phyloP scores from a whole-genome alignment of 1,139 yeast species.

The Trichomonascaceae sp. region DNA sequence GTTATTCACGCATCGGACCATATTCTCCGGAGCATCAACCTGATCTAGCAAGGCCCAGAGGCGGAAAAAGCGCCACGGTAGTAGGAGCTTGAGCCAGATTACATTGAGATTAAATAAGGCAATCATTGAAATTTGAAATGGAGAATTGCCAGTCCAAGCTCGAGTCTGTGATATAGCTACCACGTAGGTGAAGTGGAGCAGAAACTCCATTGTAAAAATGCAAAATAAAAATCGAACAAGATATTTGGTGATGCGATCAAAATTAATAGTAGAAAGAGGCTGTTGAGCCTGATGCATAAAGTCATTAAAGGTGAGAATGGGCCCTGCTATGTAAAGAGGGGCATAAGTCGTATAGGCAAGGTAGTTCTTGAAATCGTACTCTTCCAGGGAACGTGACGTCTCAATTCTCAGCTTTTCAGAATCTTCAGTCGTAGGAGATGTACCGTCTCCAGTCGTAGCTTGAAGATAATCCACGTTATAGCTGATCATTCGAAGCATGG shows the following conservation, averaged over 20 bases:
- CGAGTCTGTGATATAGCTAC: slow-evolving; percentile 84
- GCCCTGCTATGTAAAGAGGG: slow-evolving; percentile 93
- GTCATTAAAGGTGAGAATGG: slow-evolving; percentile 88
- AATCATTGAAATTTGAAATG: slow-evolving; percentile 91
- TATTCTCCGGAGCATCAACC: slow-evolving; percentile 95
- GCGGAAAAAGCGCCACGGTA: slow-evolving; percentile 95
- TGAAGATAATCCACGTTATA: slow-evolving; percentile 65
- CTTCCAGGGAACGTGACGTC: slow-evolving; percentile 54
- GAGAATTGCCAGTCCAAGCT: slow-evolving; percentile 87
- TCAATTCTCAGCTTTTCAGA: slow-evolving; percentile 43
- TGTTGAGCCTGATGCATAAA: slow-evolving; percentile 57
- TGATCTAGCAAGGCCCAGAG: slow-evolving; percentile 89
- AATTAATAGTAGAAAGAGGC: slow-evolving; percentile 48
- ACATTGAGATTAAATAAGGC: slow-evolving; percentile 85
- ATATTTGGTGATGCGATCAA: slow-evolving; percentile 52
- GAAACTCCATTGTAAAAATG: slow-evolving; percentile 77
- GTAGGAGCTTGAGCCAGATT: slow-evolving; percentile 82
- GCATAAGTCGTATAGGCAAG: slow-evolving; percentile 75
- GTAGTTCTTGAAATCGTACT: slow-evolving; percentile 59
- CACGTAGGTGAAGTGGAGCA: slow-evolving; percentile 83
- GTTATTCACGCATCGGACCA: slow-evolving; percentile 94
- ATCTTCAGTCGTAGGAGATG: neutral
- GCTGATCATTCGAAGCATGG: slow-evolving; percentile 76
- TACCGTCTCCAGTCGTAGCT: slow-evolving; percentile 13
- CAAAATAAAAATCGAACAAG: slow-evolving; percentile 66